These are phyloP conservation scores for Hansenula anomala DNA, from an alignment of 1,139 yeast species.

Conservation along the genomic window DNA sequence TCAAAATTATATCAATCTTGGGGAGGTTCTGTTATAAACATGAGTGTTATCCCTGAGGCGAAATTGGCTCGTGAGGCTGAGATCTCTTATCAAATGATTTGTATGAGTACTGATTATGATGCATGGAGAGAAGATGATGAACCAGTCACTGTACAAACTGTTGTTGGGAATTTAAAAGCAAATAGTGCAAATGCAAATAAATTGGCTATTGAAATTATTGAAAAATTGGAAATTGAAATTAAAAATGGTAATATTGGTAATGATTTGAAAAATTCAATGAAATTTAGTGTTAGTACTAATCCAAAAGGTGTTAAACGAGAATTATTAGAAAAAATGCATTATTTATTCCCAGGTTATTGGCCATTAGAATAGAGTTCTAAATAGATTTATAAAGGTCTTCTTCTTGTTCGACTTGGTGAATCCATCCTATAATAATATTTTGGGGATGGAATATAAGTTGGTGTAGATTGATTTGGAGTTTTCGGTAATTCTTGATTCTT, in stretches of 20 bases:
- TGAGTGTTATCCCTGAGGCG: slow-evolving; percentile 95
- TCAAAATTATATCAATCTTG: slow-evolving; percentile 79
- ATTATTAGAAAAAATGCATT: slow-evolving; percentile 75
- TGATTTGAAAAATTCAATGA: slow-evolving; percentile 71
- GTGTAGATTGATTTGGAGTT: too few species aligned
- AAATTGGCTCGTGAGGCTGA: slow-evolving; percentile 97
- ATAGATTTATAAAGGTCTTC: slow-evolving; percentile 8
- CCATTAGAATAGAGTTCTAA: slow-evolving; percentile 22
- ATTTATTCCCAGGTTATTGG: slow-evolving; percentile 93
- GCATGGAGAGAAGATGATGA: slow-evolving; percentile 96
- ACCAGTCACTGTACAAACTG: slow-evolving; percentile 95
- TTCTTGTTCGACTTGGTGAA: slow-evolving; percentile 33
- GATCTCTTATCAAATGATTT: slow-evolving; percentile 92
- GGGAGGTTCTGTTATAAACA: slow-evolving; percentile 94
- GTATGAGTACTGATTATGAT: slow-evolving; percentile 98
- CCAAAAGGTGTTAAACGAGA: slow-evolving; percentile 73
- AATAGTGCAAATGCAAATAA: slow-evolving; percentile 83
- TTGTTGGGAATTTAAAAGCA: slow-evolving; percentile 84
- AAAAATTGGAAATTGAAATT: slow-evolving; percentile 58
- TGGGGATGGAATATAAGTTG: slow-evolving; percentile 35
- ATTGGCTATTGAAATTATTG: slow-evolving; percentile 66
- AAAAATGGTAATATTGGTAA: slow-evolving; percentile 60
- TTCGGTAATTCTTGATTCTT: neutral
- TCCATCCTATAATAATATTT: slow-evolving; percentile 38
- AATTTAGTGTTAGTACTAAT: slow-evolving; percentile 74